These are phyloP conservation scores for Blepharisma japonicum DNA, from an alignment of 73 alveolate species.

Conservation along the genomic window DNA sequence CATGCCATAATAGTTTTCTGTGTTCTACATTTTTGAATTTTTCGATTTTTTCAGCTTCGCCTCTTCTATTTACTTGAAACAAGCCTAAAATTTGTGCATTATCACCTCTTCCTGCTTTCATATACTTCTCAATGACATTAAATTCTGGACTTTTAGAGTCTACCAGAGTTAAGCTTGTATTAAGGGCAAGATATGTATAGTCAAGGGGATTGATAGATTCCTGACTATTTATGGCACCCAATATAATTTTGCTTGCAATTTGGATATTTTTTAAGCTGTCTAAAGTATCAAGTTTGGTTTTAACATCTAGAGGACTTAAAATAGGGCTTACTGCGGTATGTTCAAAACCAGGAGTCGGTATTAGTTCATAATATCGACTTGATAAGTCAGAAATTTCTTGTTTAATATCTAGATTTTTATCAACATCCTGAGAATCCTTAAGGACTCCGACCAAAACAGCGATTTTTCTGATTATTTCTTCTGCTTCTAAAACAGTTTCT, in stretches of 20 bases:
- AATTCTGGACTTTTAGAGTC: constrained; percentile 65
- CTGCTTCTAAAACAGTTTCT: constrained; percentile 63
- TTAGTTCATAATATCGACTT: constrained; percentile 83
- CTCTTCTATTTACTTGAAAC: constrained; percentile 70
- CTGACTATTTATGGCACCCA: constrained; percentile 65
- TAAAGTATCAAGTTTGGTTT: constrained; percentile 46
- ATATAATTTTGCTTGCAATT: constrained; percentile 65
- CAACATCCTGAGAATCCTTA: constrained; percentile 37
- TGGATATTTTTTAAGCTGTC: constrained; percentile 62
- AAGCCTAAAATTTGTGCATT: constrained; percentile 56
- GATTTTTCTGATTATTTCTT: constrained; percentile 63
- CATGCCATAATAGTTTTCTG: constrained; percentile 90
- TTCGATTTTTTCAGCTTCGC: constrained; percentile 67
- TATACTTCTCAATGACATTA: constrained; percentile 64
- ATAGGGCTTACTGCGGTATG: constrained; percentile 72
- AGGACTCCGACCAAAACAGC: constrained; percentile 42
- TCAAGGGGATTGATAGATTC: constrained; percentile 69
- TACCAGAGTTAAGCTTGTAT: constrained; percentile 50
- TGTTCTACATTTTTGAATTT: constrained; percentile 53
- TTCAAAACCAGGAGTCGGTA: constrained; percentile 77
- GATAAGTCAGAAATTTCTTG: constrained; percentile 78
- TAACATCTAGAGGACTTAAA: constrained; percentile 33
- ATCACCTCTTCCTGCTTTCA: constrained; percentile 49
- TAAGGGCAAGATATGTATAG: constrained; percentile 54
- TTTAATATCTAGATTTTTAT: constrained; percentile 59